These are phyloP conservation scores for Rhynchosporium secalis DNA, from an alignment of 2,329 filamentous ascomycete species.

Conservation along the genomic window DNA sequence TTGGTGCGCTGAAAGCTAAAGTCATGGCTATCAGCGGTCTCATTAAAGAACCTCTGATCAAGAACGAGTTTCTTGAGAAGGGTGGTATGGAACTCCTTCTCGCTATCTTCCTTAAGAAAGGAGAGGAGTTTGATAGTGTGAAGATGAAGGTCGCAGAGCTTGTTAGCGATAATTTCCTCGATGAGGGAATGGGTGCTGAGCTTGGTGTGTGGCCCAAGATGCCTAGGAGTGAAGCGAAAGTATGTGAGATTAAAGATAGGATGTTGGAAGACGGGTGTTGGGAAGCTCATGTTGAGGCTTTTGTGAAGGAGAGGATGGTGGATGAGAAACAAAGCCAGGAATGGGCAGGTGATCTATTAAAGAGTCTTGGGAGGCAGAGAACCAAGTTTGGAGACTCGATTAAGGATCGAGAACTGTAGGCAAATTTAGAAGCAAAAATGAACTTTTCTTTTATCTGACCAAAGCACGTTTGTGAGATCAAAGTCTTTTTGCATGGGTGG, in stretches of 20 bases:
- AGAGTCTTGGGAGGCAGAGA: slow-evolving; percentile 27
- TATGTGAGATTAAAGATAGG: slow-evolving; percentile 41
- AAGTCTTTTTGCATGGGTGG: too few species aligned
- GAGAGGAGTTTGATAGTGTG: slow-evolving; percentile 51
- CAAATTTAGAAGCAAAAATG: background rate
- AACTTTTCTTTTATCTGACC: too few species aligned
- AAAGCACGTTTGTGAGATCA: too few species aligned
- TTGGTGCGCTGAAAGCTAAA: slow-evolving; percentile 38
- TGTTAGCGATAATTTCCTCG: slow-evolving; percentile 66
- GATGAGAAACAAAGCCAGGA: slow-evolving; percentile 1
- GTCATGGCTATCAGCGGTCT: slow-evolving; percentile 56
- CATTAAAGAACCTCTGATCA: slow-evolving; percentile 54
- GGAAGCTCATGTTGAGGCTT: slow-evolving; percentile 51
- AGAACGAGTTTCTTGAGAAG: slow-evolving; percentile 54
- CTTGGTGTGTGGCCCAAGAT: slow-evolving; percentile 56
- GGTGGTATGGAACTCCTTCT: slow-evolving; percentile 57
- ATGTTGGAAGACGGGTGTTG: slow-evolving; percentile 54
- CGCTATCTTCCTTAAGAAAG: slow-evolving; percentile 50
- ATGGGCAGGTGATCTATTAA: slow-evolving; percentile 36
- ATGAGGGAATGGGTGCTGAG: slow-evolving; percentile 61
- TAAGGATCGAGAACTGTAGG: slow-evolving; percentile 29
- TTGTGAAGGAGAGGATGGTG: slow-evolving; percentile 25
- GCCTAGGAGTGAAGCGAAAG: slow-evolving; percentile 40
- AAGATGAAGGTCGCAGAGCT: slow-evolving; percentile 58
- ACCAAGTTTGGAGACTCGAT: slow-evolving; percentile 16